phyloP scores from a whole-genome alignment of 768 basidiomycete species.

The Dioszegia crocea region DNA sequence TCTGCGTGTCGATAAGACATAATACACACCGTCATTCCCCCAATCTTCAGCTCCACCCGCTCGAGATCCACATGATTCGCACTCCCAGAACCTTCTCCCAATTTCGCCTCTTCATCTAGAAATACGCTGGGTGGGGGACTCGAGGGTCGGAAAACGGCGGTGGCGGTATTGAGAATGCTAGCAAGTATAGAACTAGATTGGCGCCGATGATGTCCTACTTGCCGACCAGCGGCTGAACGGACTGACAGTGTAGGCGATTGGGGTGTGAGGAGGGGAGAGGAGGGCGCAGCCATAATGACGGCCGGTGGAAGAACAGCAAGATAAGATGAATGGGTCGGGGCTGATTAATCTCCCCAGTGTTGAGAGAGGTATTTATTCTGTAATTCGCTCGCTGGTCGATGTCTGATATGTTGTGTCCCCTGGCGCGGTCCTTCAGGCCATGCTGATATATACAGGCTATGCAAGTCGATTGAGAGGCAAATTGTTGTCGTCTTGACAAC shows the following conservation, averaged over 20 bases:
- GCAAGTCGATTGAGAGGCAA: neutral
- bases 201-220: constrained; percentile 1
- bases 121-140: neutral
- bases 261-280: neutral
- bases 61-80: neutral
- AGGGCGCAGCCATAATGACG: neutral
- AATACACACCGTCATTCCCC: constrained; percentile 47
- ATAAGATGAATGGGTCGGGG: too few species aligned
- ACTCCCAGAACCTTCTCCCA: neutral
- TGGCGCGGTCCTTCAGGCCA: too few species aligned
- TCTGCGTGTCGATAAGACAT: neutral
- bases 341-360: too few species aligned
- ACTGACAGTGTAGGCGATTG: neutral
- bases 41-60: constrained; percentile 42
- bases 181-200: constrained; percentile 4
- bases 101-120: neutral
- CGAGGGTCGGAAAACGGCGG: neutral
- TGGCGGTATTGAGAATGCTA: constrained; percentile 2
- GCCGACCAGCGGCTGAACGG: constrained; percentile 5
- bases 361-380: too few species aligned
- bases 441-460: too few species aligned
- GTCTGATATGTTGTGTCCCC: too few species aligned
- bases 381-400: too few species aligned
- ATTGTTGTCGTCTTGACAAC: neutral
- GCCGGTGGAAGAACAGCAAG: too few species aligned